These are phyloP conservation scores for Xanthoceras sorbifolium DNA, from an alignment of 345 rosid genomes.

Conservation along the genomic window DNA sequence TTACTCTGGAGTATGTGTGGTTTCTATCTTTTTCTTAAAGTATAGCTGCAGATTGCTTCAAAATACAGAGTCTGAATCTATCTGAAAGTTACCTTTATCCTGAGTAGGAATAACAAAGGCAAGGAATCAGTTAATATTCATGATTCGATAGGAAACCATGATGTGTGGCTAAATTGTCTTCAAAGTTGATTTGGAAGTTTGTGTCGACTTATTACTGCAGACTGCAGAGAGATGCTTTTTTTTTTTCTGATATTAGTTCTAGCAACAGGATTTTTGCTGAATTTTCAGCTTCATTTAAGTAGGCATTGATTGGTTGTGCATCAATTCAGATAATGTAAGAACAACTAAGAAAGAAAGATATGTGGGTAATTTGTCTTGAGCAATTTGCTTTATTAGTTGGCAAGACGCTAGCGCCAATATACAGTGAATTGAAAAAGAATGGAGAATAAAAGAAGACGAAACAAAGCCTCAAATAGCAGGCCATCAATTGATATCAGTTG, in stretches of 20 bases:
- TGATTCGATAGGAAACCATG: neutral
- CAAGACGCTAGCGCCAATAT: neutral
- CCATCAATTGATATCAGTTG: too few species aligned
- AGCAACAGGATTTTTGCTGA: neutral
- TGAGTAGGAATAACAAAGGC: neutral
- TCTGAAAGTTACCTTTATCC: neutral
- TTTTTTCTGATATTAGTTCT: neutral
- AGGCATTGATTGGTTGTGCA: neutral
- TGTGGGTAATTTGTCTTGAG: neutral
- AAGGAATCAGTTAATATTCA: neutral
- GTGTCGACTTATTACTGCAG: neutral
- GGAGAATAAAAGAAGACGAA: too few species aligned
- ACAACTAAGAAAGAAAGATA: constrained; percentile 2
- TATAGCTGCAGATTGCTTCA: neutral
- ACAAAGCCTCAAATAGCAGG: neutral
- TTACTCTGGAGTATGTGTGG: too few species aligned
- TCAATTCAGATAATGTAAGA: neutral
- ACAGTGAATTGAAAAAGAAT: neutral
- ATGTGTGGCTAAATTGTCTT: neutral
- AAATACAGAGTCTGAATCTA: neutral
- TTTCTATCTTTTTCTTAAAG: too few species aligned
- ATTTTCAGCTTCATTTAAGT: neutral
- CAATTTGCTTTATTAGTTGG: neutral
- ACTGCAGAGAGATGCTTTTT: neutral
- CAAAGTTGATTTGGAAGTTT: neutral